phyloP scores from a whole-genome alignment of 805 yeast genomes.

The Helenozyma baotianmanensis region DNA sequence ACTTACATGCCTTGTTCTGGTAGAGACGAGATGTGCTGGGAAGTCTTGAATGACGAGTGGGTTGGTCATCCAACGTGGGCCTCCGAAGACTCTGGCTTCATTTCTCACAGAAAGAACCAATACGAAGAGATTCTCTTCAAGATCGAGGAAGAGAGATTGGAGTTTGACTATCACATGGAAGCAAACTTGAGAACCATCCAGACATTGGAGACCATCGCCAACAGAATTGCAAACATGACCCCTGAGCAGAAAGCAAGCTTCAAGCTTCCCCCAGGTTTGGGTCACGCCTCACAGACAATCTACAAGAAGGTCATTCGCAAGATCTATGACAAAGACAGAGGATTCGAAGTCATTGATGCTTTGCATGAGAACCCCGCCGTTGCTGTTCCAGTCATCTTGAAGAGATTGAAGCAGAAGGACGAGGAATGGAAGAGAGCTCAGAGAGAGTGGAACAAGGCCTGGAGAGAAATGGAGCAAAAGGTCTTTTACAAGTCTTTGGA shows the following conservation, averaged over 20 bases:
- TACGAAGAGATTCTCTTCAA: constrained; percentile 94
- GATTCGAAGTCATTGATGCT: constrained; percentile 94
- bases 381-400: constrained; percentile 90
- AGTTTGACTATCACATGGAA: constrained; percentile 94
- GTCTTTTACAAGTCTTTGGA: constrained; percentile 91
- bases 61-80: constrained; percentile 99
- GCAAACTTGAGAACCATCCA: constrained; percentile 92
- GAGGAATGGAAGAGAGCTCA: constrained; percentile 99
- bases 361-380: constrained; percentile 92
- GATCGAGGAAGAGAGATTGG: constrained; percentile 96
- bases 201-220: constrained; percentile 90
- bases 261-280: constrained; percentile 88
- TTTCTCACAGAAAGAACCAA: constrained; percentile 98
- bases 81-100: constrained; percentile 96
- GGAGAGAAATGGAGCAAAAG: constrained; percentile 98
- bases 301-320: constrained; percentile 91
- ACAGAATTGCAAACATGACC: constrained; percentile 88
- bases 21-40: constrained; percentile 99
- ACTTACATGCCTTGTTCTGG: constrained; percentile 97
- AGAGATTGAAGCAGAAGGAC: constrained; percentile 92
- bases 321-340: constrained; percentile 89
- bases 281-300: constrained; percentile 85
- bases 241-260: constrained; percentile 82
- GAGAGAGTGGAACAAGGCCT: constrained; percentile 97
- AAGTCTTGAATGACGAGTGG: constrained; percentile 97